Base-by-base conservation (phyloP, 306 rosid species). In the Mucuna pruriens region DNA sequence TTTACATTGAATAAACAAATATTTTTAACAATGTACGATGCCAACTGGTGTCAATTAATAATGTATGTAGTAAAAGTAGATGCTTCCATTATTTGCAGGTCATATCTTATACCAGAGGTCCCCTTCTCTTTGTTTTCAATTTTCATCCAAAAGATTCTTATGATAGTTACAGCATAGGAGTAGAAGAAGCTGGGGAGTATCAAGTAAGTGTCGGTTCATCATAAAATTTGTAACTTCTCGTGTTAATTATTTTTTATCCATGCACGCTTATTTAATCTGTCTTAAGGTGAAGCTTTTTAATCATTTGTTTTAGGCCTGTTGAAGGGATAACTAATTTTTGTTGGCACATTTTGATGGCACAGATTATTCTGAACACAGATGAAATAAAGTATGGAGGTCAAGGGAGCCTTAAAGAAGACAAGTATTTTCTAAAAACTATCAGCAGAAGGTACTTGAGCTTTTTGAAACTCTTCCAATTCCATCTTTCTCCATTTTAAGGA, bases 111-210 rank as follows among this genome's bases (percentile, higher is more conserved):
- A 74, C 79, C 74, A 89, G 98, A 87, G 99, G 99, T 66, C 98
- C 97, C 83, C 81, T 91, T 86, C 90, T 95, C 77, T 89, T 95
- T 83, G 16, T 91, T 85, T 91, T 89, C 85, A 95, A 95, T 83
- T 93, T 95, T 82, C 99, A 95, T 85, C 99, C 99, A 38, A 83
- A 91, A 58, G 87, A 93, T 73, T 90, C 94, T 55, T 89, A 90
- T 39, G 89, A 87, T 72, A 84, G 87, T 75, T 93, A 93, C 71
- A 54, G 67, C 20, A 82, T 95, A 49, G 98, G 98, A 15, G 97
- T 91, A 68, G 99, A 95, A 79, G 99, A 95, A 83, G 99, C 99
- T 60, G 99, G 99, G 81, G 99, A 93, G 54, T 95, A 95, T 87
- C 92, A 88, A 81, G 99, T 95, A 85, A 69, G 94, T 85, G 51